Evolutionary conservation across 495 filamentous ascomycete species (phyloP).

Genomic region (Hypomontagnella submonticulosa): DNA sequence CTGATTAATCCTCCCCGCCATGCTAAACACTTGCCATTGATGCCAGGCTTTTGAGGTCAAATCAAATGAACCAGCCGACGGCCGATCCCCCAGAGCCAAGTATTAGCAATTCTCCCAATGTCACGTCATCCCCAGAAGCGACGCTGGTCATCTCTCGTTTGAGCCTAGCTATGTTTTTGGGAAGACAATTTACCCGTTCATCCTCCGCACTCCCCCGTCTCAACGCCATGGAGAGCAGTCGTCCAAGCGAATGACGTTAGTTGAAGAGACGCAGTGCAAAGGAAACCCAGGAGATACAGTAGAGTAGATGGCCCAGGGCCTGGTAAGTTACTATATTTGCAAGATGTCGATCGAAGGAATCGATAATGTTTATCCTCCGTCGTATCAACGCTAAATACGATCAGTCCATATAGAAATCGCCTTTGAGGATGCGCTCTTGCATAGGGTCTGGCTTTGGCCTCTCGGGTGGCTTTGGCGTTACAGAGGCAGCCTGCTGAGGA

Average conservation of each 20-base stretch:
- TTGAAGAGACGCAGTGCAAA: slow-evolving; percentile 32
- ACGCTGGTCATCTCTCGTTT: slow-evolving; percentile 17
- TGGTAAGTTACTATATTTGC: slow-evolving; percentile 5
- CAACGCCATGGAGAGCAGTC: slow-evolving; percentile 30
- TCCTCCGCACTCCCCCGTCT: slow-evolving; percentile 21
- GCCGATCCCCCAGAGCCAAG: slow-evolving; percentile 7
- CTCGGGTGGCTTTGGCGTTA: slow-evolving; percentile 60
- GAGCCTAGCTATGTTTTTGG: slow-evolving; percentile 18
- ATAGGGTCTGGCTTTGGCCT: slow-evolving; percentile 85
- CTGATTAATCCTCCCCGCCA: neutral
- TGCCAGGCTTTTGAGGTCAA: neutral
- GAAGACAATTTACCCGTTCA: slow-evolving; percentile 32
- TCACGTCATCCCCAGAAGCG: slow-evolving; percentile 38
- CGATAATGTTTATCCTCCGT: slow-evolving; percentile 2
- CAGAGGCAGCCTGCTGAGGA: slow-evolving; percentile 58
- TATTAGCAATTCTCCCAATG: slow-evolving; percentile 12
- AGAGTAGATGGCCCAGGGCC: slow-evolving; percentile 11
- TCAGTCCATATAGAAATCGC: slow-evolving; percentile 98
- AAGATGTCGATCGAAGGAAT: neutral
- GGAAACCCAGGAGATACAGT: slow-evolving; percentile 28
- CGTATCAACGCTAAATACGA: neutral
- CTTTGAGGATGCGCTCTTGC: slow-evolving; percentile 95
- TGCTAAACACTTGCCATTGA: neutral
- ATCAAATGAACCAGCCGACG: no score
- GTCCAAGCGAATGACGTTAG: slow-evolving; percentile 40